A percentile compares a stretch with the other conserved stretches of the same genome.
These are phyloP conservation scores for Madurella mycetomatis DNA, from an alignment of 2,329 filamentous ascomycete genomes.

Conservation along the genomic window DNA sequence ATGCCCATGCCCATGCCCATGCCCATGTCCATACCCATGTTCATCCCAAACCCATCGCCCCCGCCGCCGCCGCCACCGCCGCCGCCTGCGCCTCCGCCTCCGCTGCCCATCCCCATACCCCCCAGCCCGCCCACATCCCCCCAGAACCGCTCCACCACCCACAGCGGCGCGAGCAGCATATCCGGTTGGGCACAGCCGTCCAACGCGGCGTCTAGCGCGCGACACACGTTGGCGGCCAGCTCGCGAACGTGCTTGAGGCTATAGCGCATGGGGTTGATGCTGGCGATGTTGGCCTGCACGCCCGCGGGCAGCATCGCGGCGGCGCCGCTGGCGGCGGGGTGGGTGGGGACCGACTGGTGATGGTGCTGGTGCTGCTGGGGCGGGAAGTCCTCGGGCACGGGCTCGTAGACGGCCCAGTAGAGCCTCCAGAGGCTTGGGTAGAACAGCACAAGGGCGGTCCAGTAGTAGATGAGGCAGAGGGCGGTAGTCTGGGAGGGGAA, in stretches of 20 bases:
- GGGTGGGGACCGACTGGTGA: no score
- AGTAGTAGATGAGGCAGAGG: constrained; percentile 49
- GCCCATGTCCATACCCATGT: no score
- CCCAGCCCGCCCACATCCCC: not conserved
- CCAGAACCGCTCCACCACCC: constrained; percentile 39
- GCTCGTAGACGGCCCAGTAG: constrained; percentile 41
- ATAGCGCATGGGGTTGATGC: constrained; percentile 40
- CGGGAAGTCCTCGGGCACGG: constrained; percentile 39
- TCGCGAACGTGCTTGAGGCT: constrained; percentile 37
- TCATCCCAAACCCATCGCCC: no score
- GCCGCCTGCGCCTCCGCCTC: constrained; percentile 37
- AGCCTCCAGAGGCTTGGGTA: constrained; percentile 45
- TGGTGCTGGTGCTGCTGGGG: constrained; percentile 1
- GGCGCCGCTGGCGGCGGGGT: no score
- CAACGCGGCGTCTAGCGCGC: constrained; percentile 46
- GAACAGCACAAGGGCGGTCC: constrained; percentile 48
- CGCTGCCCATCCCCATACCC: not conserved
- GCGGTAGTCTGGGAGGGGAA: constrained; percentile 36
- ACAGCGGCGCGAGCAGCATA: constrained; percentile 41
- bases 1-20: no score
- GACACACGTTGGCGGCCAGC: constrained; percentile 47
- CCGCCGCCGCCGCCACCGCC: not conserved
- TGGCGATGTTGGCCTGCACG: no score
- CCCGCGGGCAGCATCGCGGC: no score
- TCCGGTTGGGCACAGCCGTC: constrained; percentile 43